Conservation (phyloP, 2,329 filamentous ascomycete genomes). For the Zasmidium cellare region DNA sequence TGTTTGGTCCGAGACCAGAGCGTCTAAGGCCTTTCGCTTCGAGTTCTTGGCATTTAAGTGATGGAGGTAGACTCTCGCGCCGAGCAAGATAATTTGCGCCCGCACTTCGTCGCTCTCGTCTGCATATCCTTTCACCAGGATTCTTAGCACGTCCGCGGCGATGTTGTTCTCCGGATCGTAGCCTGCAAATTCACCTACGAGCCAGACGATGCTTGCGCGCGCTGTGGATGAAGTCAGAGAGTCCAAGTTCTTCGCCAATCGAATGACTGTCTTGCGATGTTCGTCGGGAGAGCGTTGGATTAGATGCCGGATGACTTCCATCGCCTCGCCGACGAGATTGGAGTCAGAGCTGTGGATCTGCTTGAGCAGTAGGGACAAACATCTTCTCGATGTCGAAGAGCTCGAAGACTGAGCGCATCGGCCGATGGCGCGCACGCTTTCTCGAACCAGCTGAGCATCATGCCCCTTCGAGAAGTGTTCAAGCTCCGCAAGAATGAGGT, state of each 20-base stretch:
- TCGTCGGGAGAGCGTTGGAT: conserved; percentile 85
- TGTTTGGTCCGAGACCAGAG: conserved; percentile 14
- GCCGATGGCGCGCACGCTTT: conserved; percentile 89
- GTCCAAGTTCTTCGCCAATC: conserved; percentile 87
- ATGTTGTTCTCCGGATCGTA: conserved; percentile 78
- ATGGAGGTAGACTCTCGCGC: conserved; percentile 95
- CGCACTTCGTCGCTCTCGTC: conserved; percentile 84
- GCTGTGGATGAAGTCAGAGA: conserved; percentile 84
- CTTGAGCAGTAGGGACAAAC: conserved; percentile 76
- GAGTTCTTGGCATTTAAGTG: conserved; percentile 66
- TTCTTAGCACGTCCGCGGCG: conserved; percentile 85
- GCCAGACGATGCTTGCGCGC: conserved; percentile 92
- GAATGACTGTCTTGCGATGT: conserved; percentile 82
- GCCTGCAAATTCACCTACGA: conserved; percentile 91
- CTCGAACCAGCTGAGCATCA: conserved; percentile 76
- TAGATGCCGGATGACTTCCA: conserved; percentile 92
- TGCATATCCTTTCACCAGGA: conserved; percentile 80
- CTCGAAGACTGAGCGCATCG: conserved; percentile 80
- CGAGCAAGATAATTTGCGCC: conserved; percentile 85
- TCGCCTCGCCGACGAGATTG: conserved; percentile 82
- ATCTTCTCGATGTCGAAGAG: conserved; percentile 69
- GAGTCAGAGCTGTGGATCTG: conserved; percentile 89
- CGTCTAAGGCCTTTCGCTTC: conserved; percentile 35
- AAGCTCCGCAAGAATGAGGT: conserved; percentile 85
- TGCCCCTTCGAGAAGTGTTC: conserved; percentile 83